These are phyloP conservation scores for Globisporangium nagaii DNA, from an alignment of 352 stramenopile genomes.

Conservation along the genomic window DNA sequence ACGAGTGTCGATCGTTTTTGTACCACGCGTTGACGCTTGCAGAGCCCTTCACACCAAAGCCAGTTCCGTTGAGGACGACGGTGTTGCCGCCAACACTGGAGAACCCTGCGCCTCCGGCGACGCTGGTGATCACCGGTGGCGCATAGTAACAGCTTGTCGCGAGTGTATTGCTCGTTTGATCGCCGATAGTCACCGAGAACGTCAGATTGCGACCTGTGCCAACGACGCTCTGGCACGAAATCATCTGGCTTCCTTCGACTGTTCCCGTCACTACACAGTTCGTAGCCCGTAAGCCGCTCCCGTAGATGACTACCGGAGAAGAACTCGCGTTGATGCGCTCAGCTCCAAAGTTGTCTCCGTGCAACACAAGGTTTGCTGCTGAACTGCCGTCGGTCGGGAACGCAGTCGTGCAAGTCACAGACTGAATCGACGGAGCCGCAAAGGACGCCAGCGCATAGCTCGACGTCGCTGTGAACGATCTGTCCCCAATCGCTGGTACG, in stretches of 20 bases:
- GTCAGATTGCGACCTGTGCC: slow-evolving; percentile 30
- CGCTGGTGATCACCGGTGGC: slow-evolving; percentile 18
- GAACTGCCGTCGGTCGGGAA: slow-evolving; percentile 37
- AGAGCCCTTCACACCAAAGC: slow-evolving; percentile 35
- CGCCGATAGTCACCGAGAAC: slow-evolving; percentile 27
- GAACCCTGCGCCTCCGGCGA: slow-evolving; percentile 13
- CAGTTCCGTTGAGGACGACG: slow-evolving; percentile 34
- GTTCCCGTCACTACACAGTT: slow-evolving; percentile 17
- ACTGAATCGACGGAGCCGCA: slow-evolving; percentile 16
- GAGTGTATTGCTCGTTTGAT: slow-evolving; percentile 23
- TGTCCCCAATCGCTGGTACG: slow-evolving; percentile 26
- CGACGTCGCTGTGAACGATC: slow-evolving; percentile 33
- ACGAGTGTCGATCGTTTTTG: slow-evolving; percentile 29
- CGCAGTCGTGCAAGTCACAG: slow-evolving; percentile 19
- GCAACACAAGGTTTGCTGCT: slow-evolving; percentile 27
- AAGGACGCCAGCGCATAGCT: slow-evolving; percentile 32
- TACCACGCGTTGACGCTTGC: slow-evolving; percentile 27
- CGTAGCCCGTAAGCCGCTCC: slow-evolving; percentile 22
- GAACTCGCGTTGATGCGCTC: slow-evolving; percentile 2
- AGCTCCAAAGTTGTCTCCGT: slow-evolving; percentile 38
- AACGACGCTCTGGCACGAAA: slow-evolving; percentile 30
- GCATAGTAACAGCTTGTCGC: slow-evolving; percentile 29
- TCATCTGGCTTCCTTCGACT: slow-evolving; percentile 14
- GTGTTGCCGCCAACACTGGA: slow-evolving; percentile 24
- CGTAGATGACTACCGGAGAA: slow-evolving; percentile 27